Percentiles rank a stretch among this genome's conserved stretches.
Conservation (phyloP, 805 yeast genomes). For the Metschnikowia peoriensis region DNA sequence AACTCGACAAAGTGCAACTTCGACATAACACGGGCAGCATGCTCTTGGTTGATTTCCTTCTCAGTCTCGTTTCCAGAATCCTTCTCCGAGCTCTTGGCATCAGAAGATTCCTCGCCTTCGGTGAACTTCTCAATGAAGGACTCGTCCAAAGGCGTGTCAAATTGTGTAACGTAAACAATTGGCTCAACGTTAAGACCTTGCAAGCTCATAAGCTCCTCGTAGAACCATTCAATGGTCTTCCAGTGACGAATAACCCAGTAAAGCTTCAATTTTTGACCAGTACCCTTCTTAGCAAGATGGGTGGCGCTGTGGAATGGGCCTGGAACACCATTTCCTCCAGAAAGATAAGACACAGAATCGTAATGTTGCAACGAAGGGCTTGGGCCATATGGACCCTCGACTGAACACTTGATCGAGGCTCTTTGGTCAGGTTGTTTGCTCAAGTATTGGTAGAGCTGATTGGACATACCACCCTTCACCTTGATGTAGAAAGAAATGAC, state of each 20-base stretch:
- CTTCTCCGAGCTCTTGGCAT: slow-evolving; percentile 15
- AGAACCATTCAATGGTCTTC: slow-evolving; percentile 40
- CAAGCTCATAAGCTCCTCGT: slow-evolving; percentile 34
- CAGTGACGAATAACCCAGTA: slow-evolving; percentile 42
- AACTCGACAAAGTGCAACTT: slow-evolving; percentile 39
- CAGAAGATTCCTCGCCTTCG: background rate
- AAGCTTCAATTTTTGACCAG: slow-evolving; percentile 23
- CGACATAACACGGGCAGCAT: slow-evolving; percentile 18
- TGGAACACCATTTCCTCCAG: slow-evolving; percentile 68
- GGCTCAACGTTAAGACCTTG: slow-evolving; percentile 34
- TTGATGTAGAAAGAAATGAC: slow-evolving; percentile 46
- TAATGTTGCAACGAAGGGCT: slow-evolving; percentile 47
- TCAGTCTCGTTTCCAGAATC: slow-evolving; percentile 3
- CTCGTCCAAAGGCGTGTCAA: slow-evolving; percentile 18
- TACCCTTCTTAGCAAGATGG: slow-evolving; percentile 20
- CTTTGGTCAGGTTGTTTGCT: slow-evolving; percentile 30
- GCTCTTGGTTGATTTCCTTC: slow-evolving; percentile 9
- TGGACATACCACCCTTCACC: slow-evolving; percentile 59
- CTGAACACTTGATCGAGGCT: slow-evolving; percentile 39
- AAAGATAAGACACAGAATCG: slow-evolving; percentile 48
- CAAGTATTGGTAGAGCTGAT: slow-evolving; percentile 32
- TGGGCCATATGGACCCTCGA: slow-evolving; percentile 65
- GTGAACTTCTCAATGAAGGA: background rate
- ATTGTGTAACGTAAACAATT: slow-evolving; percentile 31
- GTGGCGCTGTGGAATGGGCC: slow-evolving; percentile 49